Percentiles rank a stretch among this genome's conserved stretches.
Evolutionary conservation across 148 eudicot species (phyloP).

Genomic region (Suaeda aralocaspica): DNA sequence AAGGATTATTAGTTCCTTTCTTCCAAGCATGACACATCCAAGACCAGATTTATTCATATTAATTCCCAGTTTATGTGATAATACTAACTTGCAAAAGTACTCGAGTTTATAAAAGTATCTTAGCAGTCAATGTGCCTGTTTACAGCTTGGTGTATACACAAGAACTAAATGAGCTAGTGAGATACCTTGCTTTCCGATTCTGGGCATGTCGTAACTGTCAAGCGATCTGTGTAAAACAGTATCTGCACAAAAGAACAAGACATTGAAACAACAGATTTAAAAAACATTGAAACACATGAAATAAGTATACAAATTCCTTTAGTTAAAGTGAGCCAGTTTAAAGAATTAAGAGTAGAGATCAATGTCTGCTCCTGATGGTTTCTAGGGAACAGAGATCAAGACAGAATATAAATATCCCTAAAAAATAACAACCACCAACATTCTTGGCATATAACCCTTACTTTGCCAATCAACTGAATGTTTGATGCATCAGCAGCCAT

Average conservation of each 20-base stretch:
- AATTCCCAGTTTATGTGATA: not conserved
- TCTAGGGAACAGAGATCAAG: slow-evolving; percentile 4
- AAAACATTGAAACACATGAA: not conserved
- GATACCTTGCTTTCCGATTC: slow-evolving; percentile 39
- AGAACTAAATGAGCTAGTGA: slow-evolving; percentile 12
- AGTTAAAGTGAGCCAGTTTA: not conserved
- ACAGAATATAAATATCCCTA: not conserved
- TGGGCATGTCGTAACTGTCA: slow-evolving; percentile 39
- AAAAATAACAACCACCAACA: slow-evolving; percentile 7
- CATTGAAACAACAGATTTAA: not conserved
- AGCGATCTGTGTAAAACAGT: slow-evolving; percentile 45
- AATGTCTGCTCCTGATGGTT: not conserved
- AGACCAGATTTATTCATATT: not conserved
- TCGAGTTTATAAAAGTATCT: not conserved
- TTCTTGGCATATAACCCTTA: slow-evolving; percentile 8
- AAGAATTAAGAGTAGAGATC: not conserved
- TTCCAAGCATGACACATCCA: slow-evolving; percentile 3
- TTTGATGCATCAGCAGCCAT: slow-evolving; percentile 78
- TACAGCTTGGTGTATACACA: not conserved
- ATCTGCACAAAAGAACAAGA: slow-evolving; percentile 40
- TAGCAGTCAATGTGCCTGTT: not conserved
- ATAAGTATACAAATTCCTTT: not conserved
- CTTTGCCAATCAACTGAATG: slow-evolving; percentile 60
- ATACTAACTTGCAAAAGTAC: not conserved
- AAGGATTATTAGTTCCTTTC: slow-evolving; percentile 4